Conservation (phyloP, 345 rosid species). For the Dipteronia sinensis region DNA sequence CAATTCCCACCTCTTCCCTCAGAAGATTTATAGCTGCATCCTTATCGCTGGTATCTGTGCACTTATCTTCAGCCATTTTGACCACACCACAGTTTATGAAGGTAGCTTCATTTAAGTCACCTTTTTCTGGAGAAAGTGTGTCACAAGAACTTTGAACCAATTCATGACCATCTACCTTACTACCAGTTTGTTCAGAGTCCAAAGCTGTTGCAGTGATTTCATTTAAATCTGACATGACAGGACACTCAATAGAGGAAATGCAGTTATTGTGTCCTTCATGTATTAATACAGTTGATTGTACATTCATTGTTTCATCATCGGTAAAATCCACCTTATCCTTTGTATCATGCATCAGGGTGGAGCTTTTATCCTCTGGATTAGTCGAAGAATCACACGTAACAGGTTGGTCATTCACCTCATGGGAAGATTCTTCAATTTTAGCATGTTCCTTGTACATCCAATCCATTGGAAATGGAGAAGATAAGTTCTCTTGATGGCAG, state of each 20-base stretch:
- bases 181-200: conserved; percentile 33
- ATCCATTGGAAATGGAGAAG: conserved; percentile 85
- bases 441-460: conserved; percentile 56
- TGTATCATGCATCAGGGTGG: conserved; percentile 25
- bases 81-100: conserved; percentile 28
- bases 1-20: conserved; percentile 60
- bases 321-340: conserved; percentile 31
- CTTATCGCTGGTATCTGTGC: conserved; percentile 29
- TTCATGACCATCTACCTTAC: conserved; percentile 33
- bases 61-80: conserved; percentile 30
- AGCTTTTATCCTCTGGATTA: conserved; percentile 33
- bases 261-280: conserved; percentile 34
- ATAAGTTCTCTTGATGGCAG: conserved; percentile 88
- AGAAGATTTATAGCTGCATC: conserved; percentile 49
- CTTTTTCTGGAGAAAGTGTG: conserved; percentile 29
- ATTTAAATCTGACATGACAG: conserved; percentile 31
- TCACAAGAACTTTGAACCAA: conserved; percentile 26
- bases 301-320: conserved; percentile 32
- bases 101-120: conserved; percentile 33
- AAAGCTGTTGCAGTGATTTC: conserved; percentile 12
- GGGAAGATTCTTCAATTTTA: conserved; percentile 40
- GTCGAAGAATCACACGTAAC: conserved; percentile 28
- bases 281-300: conserved; percentile 26
- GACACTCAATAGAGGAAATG: conserved; percentile 25
- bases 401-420: conserved; percentile 26